Evolutionary conservation across 1,284 basidiomycete genomes (phyloP), one percentile per base, ranked within the genome.

Genomic region (Ceratobasidium sp.): DNA sequence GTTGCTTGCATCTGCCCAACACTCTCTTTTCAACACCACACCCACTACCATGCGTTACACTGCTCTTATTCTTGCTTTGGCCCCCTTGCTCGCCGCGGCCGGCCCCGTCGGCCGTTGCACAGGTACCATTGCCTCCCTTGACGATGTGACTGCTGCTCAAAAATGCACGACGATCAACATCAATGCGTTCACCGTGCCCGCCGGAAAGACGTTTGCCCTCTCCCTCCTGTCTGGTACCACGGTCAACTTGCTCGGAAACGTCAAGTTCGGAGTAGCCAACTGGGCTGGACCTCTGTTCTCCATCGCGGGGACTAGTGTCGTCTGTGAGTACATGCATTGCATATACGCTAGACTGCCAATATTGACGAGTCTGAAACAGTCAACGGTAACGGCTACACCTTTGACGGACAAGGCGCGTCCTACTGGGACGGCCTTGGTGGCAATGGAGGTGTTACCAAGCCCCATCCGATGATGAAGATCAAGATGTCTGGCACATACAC

Each of bases 381-480:
- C 79, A 83, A 86, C 69, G 86, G 86, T 11, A 83, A 86, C 58
- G 82, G 81, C 6, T 77, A 86, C 63, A 81, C 64, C 2, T 85
- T 85, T 75, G 80, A 87, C 75, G 86, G 86, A 1, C 81, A 82
- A 75, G 82, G 82, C n/a, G 78, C 80, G 1, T 81, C 80, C 64
- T 85, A 87, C 73, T 87, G 86, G 84, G 85, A 87, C 55, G 85
- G 86, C 14, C 76, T 77, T n/a, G 85, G 85, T 30, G 75, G 78
- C 32, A 80, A 75, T 52, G 80, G 82, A 41, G 83, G 84, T 14
- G 73, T 77, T 0, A 74, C 71, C 6, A 87, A 87, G 72, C 86
- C 86, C 11, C 83, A 84, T 80, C 67, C 83, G 79, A 54, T 81
- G 77, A 80, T 79, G 82, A 80, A 79, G 78, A 87, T 88, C 73